Conservation (phyloP, 352 stramenopile species). For the Pythium rishiriense region DNA sequence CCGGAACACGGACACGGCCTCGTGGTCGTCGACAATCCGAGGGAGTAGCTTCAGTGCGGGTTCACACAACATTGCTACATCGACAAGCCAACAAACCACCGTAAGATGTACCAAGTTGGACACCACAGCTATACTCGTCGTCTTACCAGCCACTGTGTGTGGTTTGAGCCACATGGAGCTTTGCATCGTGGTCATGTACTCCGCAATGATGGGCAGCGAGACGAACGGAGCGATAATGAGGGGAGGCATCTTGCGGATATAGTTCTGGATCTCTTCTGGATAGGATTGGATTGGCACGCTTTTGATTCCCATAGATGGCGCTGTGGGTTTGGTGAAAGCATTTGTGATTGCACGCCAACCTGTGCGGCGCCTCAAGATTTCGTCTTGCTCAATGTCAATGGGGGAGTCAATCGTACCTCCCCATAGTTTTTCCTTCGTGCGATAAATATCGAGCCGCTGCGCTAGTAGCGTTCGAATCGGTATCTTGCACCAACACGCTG, state of each 20-base stretch:
- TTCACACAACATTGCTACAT: constrained; percentile 39
- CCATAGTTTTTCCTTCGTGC: constrained; percentile 58
- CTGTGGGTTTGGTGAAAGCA: constrained; percentile 53
- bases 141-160: constrained; percentile 44
- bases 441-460: constrained; percentile 46
- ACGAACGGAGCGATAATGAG: constrained; percentile 68
- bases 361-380: constrained; percentile 62
- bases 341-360: constrained; percentile 75
- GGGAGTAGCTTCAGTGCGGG: constrained; percentile 69
- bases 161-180: constrained; percentile 42
- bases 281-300: constrained; percentile 53
- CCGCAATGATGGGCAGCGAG: constrained; percentile 60
- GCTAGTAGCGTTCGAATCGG: constrained; percentile 54
- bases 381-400: constrained; percentile 74
- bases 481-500: constrained; percentile 81
- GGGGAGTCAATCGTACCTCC: constrained; percentile 62
- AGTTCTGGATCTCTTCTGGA: constrained; percentile 49
- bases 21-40: constrained; percentile 69
- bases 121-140: neutral
- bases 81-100: neutral
- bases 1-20: constrained; percentile 61
- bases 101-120: neutral
- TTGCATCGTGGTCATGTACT: constrained; percentile 76
- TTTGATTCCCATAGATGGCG: constrained; percentile 66
- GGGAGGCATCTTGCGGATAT: constrained; percentile 59